Conservation (phyloP, 2,329 filamentous ascomycete genomes). For the Hymenoscyphus scutula region DNA sequence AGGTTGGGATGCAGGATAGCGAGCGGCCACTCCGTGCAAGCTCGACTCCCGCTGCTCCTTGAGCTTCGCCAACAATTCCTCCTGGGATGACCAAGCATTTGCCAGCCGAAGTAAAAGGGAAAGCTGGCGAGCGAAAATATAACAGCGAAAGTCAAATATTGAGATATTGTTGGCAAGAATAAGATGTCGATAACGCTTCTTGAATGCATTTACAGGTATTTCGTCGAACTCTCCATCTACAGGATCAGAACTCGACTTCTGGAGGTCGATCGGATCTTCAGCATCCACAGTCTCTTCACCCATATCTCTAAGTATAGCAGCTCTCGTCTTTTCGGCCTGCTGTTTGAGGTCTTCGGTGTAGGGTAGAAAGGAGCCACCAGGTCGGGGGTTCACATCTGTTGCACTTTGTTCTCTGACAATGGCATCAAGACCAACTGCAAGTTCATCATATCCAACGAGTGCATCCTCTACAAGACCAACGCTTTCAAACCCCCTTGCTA, state of each 20-base stretch:
- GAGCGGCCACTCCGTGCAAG: constrained; percentile 55
- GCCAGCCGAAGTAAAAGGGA: constrained; percentile 77
- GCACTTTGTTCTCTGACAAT: constrained; percentile 72
- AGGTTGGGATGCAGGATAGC: constrained; percentile 45
- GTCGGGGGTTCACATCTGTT: constrained; percentile 57
- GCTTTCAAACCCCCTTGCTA: constrained; percentile 92
- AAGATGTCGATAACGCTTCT: constrained; percentile 84
- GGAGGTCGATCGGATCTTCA: constrained; percentile 49
- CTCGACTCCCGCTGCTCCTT: constrained; percentile 60
- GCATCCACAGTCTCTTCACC: constrained; percentile 36
- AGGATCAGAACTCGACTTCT: constrained; percentile 40
- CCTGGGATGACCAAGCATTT: constrained; percentile 64
- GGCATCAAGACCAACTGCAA: constrained; percentile 81
- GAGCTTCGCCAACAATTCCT: constrained; percentile 60
- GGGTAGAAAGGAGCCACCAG: constrained; percentile 68
- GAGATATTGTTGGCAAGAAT: constrained; percentile 95
- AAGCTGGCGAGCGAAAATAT: constrained; percentile 88
- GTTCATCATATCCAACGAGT: constrained; percentile 89
- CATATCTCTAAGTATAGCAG: constrained; percentile 39
- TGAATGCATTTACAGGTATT: constrained; percentile 60
- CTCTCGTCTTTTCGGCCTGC: constrained; percentile 52
- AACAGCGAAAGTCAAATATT: constrained; percentile 90
- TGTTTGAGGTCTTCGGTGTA: constrained; percentile 72
- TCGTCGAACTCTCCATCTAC: constrained; percentile 46
- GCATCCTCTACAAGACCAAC: constrained; percentile 95